phyloP scores from a whole-genome alignment of 345 rosid genomes.

The Xanthoceras sorbifolium region DNA sequence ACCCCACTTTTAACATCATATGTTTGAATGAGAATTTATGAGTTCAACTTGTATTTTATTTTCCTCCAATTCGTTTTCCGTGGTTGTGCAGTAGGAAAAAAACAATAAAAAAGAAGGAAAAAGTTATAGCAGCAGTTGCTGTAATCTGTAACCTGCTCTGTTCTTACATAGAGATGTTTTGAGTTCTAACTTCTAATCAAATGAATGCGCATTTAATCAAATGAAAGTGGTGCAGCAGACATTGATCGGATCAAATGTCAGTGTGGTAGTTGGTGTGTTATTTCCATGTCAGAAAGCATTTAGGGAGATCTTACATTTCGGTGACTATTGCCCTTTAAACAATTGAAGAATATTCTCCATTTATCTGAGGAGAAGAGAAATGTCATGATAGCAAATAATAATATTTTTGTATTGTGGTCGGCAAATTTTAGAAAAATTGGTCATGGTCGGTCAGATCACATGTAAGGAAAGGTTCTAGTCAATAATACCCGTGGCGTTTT shows the following conservation, averaged over 20 bases:
- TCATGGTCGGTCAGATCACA: background rate
- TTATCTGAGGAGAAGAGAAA: background rate
- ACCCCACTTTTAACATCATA: background rate
- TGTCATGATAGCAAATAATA: background rate
- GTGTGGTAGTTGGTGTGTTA: background rate
- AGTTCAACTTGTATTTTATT: background rate
- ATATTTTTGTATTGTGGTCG: background rate
- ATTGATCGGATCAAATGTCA: background rate
- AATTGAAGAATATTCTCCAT: slow-evolving; percentile 1
- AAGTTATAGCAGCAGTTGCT: background rate
- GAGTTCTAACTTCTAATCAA: background rate
- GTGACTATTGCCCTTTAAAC: background rate
- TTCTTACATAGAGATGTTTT: background rate
- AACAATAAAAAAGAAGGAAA: no score
- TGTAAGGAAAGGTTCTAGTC: background rate
- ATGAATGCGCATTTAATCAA: background rate
- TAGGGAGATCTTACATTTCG: background rate
- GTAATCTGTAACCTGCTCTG: background rate
- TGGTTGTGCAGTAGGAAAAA: background rate
- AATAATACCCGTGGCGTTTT: background rate
- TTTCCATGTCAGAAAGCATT: background rate
- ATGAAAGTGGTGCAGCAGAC: background rate
- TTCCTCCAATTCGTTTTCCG: no score
- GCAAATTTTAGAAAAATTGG: background rate
- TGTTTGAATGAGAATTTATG: background rate